Conservation (phyloP, 805 yeast genomes). For the Lipomyces lipofer region DNA sequence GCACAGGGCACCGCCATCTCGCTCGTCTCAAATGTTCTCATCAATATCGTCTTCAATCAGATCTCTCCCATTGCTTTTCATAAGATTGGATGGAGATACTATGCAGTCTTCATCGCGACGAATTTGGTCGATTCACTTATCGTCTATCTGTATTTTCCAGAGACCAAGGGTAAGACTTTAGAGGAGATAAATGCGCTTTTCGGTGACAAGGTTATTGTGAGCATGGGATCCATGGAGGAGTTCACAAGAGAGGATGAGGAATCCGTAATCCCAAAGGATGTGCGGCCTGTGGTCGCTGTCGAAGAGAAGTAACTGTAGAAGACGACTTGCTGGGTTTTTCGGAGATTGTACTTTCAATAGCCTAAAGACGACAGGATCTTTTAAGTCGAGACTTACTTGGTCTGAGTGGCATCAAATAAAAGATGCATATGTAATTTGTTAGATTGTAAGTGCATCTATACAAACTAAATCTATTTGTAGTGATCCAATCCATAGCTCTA, state of each 20-base stretch:
- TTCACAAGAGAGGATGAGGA: neutral
- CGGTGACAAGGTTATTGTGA: conserved; percentile 34
- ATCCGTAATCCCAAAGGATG: neutral
- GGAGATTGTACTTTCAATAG: too few relatives aligned
- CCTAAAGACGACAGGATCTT: too few relatives aligned
- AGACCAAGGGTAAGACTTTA: conserved; percentile 68
- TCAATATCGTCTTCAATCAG: conserved; percentile 18
- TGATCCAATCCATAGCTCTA: too few relatives aligned
- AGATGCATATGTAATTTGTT: too few relatives aligned
- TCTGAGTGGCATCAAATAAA: too few relatives aligned
- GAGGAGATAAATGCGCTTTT: conserved; percentile 54
- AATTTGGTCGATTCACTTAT: conserved; percentile 51
- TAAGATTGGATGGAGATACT: conserved; percentile 60
- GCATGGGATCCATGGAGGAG: neutral
- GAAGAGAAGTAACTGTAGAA: too few relatives aligned
- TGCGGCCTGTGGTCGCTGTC: too few relatives aligned
- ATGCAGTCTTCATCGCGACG: conserved; percentile 55
- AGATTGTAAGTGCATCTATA: too few relatives aligned
- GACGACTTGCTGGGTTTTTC: too few relatives aligned
- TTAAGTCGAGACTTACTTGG: too few relatives aligned
- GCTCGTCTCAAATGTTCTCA: conserved; percentile 49
- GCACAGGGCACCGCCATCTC: conserved; percentile 55
- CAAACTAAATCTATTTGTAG: too few relatives aligned
- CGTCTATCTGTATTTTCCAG: conserved; percentile 58
- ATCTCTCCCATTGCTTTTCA: conserved; percentile 43